These are phyloP conservation scores for Sarocladium strictum DNA, from an alignment of 2,329 filamentous ascomycete genomes.

Conservation along the genomic window DNA sequence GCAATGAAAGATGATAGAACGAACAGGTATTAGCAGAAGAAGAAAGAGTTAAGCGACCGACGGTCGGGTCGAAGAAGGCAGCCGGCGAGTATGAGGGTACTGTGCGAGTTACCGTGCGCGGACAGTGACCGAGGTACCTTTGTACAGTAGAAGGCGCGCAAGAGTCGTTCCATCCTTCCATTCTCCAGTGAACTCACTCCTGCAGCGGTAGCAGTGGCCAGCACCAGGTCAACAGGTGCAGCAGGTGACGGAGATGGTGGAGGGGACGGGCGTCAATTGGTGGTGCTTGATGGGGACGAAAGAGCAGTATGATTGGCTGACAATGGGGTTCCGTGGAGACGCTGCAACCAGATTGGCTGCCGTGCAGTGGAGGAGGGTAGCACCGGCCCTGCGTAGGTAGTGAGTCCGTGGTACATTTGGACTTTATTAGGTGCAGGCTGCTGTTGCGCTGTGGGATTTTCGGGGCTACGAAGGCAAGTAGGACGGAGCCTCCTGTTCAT, in stretches of 20 bases:
- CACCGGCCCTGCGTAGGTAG: constrained; percentile 3
- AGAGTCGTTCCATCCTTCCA: neutral
- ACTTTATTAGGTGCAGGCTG: too few relatives aligned
- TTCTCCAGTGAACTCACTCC: neutral
- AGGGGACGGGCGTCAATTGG: neutral
- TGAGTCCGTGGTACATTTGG: constrained; percentile 4
- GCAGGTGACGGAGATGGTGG: constrained; percentile 6
- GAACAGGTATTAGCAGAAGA: neutral
- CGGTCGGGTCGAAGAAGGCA: neutral
- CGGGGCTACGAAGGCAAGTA: neutral
- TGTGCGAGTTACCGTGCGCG: neutral
- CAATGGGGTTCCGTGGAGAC: neutral
- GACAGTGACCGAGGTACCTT: constrained; percentile 7
- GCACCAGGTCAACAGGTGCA: too few relatives aligned
- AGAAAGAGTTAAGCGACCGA: neutral
- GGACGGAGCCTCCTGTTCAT: neutral
- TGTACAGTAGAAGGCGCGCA: neutral
- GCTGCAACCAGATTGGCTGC: constrained; percentile 1
- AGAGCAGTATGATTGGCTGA: neutral
- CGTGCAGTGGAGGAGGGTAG: constrained; percentile 5
- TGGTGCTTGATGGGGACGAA: neutral
- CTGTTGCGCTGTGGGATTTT: neutral
- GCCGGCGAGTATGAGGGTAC: constrained; percentile 1
- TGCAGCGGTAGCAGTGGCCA: neutral
- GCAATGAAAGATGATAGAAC: constrained; percentile 5